Base-by-base conservation (phyloP, 2,329 filamentous ascomycete genomes). In the Colletotrichum tamarilloi region DNA sequence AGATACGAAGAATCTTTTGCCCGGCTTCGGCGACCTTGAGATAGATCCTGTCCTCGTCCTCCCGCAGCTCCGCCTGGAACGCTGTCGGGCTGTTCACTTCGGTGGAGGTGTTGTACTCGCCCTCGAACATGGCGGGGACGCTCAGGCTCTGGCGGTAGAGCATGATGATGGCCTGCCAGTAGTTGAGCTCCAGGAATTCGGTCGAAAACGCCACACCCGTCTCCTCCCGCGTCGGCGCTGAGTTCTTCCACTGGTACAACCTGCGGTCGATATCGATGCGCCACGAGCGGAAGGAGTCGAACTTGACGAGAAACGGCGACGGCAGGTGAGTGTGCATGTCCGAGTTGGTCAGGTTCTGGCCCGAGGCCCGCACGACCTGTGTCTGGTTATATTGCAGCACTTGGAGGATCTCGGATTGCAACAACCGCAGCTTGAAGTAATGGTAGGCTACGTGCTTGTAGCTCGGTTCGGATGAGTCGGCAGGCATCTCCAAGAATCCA, bases 111-210 rank as follows among this genome's bases (percentile, higher is more conserved):
- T 90, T 88, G 77, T 92, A 91, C 82, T 98, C 96, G 67, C 92
- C 92, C 67, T 95, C 94, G 71, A 98, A 91, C 79, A 95, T 91
- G 53, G 93, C 91, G 1, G 96, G 96, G 22, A 98, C 94, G 62
- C 94, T 93, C 74, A 98, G 83, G 81, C 95, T 97, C 82, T 98
- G 96, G 68, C 96, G 89, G 81, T 98, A 98, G 24, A 98, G 89
- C 92, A 98, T 95, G 76, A 98, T 97, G 74, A 98, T 92, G 4
- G 95, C 95, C 81, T 98, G 96, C 95, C 96, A 98, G 83, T 98
- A 98, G 82, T 98, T 98, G 74, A 98, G 88, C 78, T 98, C 95
- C 5, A 98, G 84, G 78, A 98, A 98, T 68, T 98, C 93, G 1
- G 94, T 92, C 0, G 94, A 95, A 81, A 98, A 98, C 4, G 91